Evolutionary conservation across 306 rosid species (phyloP).

Genomic region (Casuarina equisetifolia): DNA sequence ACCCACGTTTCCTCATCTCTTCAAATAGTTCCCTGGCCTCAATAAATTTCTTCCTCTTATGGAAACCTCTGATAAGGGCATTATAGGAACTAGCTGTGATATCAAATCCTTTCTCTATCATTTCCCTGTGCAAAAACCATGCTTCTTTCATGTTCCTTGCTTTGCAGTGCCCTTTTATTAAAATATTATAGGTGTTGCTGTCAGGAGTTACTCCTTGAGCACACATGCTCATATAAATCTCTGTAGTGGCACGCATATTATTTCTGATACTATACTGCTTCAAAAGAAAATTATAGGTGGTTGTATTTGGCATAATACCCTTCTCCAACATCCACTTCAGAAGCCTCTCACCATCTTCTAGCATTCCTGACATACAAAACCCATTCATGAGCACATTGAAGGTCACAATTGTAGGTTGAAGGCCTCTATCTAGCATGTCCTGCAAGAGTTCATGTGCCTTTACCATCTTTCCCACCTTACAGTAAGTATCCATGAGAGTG

Average conservation of each 20-base stretch:
- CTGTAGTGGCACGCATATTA: slow-evolving; percentile 55
- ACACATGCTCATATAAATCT: slow-evolving; percentile 64
- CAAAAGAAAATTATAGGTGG: slow-evolving; percentile 81
- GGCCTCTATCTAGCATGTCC: slow-evolving; percentile 65
- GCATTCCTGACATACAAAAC: slow-evolving; percentile 77
- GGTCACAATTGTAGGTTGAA: slow-evolving; percentile 81
- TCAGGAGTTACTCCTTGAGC: slow-evolving; percentile 69
- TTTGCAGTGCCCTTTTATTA: slow-evolving; percentile 84
- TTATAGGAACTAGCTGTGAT: slow-evolving; percentile 60
- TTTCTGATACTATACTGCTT: slow-evolving; percentile 81
- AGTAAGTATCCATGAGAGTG: slow-evolving; percentile 82
- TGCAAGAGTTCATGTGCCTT: slow-evolving; percentile 67
- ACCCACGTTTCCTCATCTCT: slow-evolving; percentile 76
- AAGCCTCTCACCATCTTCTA: slow-evolving; percentile 77
- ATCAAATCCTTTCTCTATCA: slow-evolving; percentile 63
- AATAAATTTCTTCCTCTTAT: slow-evolving; percentile 66
- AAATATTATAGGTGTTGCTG: slow-evolving; percentile 68
- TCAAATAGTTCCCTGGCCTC: slow-evolving; percentile 76
- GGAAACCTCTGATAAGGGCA: slow-evolving; percentile 65
- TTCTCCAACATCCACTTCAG: slow-evolving; percentile 82
- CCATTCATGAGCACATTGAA: slow-evolving; percentile 93
- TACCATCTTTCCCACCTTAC: slow-evolving; percentile 70
- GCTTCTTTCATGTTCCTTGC: slow-evolving; percentile 90
- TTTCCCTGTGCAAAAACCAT: slow-evolving; percentile 63
- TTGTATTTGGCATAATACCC: slow-evolving; percentile 66